A percentile compares a stretch with the other conserved stretches of the same genome.
phyloP scores from a whole-genome alignment of 75 land plant genomes.

The Picea sitchensis region DNA sequence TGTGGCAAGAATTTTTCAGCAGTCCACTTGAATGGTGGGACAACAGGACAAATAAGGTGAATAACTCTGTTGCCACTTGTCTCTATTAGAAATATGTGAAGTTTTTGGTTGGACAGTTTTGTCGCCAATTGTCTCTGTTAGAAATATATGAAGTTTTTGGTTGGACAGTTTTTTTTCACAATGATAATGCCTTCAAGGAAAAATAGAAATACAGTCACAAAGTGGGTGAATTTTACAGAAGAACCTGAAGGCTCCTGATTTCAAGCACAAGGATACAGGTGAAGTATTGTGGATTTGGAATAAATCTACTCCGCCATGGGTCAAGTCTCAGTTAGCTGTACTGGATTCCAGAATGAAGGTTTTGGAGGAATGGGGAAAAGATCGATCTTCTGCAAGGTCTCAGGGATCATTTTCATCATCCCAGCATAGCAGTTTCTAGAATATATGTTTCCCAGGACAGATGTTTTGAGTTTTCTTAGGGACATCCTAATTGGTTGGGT shows the following conservation, averaged over 20 bases:
- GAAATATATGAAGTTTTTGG: background rate
- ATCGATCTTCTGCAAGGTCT: background rate
- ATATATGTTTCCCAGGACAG: too few species aligned
- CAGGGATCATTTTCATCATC: conserved; percentile 1
- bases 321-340: conserved; percentile 55
- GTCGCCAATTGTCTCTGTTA: background rate
- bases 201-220: background rate
- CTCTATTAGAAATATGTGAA: background rate
- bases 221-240: conserved; percentile 29
- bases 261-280: conserved; percentile 85
- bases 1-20: conserved; percentile 80
- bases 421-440: background rate
- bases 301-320: conserved; percentile 72
- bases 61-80: background rate
- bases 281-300: conserved; percentile 78
- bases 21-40: conserved; percentile 90
- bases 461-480: background rate
- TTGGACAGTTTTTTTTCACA: background rate
- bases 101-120: background rate
- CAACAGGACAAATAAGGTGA: conserved; percentile 77
- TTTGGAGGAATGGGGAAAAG: too few species aligned
- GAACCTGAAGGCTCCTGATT: conserved; percentile 79
- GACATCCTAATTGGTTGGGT: background rate
- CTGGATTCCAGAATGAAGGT: conserved; percentile 27
- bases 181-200: background rate